A percentile compares a stretch with the other conserved stretches of the same genome.
phyloP scores from a whole-genome alignment of 2,329 filamentous ascomycete species.

The Cryphonectria radicalis region DNA sequence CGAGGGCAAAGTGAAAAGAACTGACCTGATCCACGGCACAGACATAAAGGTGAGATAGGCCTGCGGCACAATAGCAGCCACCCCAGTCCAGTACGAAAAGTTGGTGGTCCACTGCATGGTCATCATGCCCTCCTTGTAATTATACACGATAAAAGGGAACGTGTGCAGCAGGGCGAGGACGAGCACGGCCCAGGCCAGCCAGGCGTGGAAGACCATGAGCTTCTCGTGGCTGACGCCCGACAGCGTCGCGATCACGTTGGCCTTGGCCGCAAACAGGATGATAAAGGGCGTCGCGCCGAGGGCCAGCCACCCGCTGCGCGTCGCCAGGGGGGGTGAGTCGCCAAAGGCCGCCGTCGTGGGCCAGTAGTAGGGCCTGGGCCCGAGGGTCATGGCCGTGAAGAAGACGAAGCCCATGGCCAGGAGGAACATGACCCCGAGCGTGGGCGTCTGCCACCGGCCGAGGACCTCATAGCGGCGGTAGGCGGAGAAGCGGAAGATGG shows the following conservation, averaged over 20 bases:
- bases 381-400: conserved; percentile 17
- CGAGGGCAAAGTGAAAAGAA: background rate
- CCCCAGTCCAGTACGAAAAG: conserved; percentile 19
- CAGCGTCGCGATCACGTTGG: conserved; percentile 17
- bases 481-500: conserved; percentile 16
- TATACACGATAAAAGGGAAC: conserved; percentile 21
- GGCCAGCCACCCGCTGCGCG: conserved; percentile 15
- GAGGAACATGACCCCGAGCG: conserved; percentile 10
- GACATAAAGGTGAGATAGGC: conserved; percentile 19
- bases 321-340: conserved; percentile 18
- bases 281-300: conserved; percentile 15
- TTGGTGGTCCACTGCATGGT: conserved; percentile 15
- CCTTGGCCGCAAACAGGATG: conserved; percentile 18
- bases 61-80: conserved; percentile 15
- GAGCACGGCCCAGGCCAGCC: conserved; percentile 15
- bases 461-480: conserved; percentile 11
- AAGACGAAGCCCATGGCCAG: conserved; percentile 16
- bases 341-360: conserved; percentile 12
- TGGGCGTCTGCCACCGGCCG: conserved; percentile 11
- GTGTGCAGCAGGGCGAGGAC: conserved; percentile 19
- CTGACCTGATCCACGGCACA: conserved; percentile 16
- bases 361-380: conserved; percentile 20
- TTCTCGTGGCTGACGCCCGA: conserved; percentile 22
- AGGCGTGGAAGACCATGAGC: conserved; percentile 21
- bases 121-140: conserved; percentile 12